These are phyloP conservation scores for Suhomyces chickasaworum DNA, from an alignment of 1,139 yeast species.

Conservation along the genomic window DNA sequence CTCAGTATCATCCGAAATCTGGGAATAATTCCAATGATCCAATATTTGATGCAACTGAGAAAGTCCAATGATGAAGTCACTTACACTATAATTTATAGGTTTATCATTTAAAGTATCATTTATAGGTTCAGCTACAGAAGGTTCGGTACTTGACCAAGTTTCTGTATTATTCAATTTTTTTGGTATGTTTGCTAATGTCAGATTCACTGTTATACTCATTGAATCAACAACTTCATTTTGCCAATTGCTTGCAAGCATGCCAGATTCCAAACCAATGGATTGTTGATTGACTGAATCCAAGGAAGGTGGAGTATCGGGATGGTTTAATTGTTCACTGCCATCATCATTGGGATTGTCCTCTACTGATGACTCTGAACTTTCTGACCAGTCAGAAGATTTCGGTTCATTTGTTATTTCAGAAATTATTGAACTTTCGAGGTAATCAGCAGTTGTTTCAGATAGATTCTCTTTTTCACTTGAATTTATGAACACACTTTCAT, in stretches of 20 bases:
- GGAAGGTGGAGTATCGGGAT: no score
- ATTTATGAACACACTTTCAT: no score
- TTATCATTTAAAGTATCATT: no score
- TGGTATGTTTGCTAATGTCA: neutral
- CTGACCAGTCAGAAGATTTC: no score
- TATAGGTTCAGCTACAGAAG: neutral
- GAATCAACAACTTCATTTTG: neutral
- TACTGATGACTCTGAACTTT: no score
- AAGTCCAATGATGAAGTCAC: neutral
- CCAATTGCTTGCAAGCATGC: neutral
- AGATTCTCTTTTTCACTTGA: no score
- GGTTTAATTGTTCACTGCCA: no score
- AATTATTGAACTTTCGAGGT: no score
- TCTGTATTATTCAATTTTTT: neutral
- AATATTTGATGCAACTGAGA: neutral
- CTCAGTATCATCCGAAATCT: neutral
- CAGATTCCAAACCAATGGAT: neutral
- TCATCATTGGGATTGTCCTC: no score
- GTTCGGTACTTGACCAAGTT: neutral
- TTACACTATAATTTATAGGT: neutral
- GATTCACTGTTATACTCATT: neutral
- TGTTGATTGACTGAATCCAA: no score
- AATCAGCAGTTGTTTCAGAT: no score
- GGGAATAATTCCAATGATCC: neutral
- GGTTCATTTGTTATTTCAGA: no score